Percentiles rank a stretch among this genome's conserved stretches.
Evolutionary conservation across 2,329 filamentous ascomycete genomes (phyloP).

Genomic region (Hypoxylon sp.): DNA sequence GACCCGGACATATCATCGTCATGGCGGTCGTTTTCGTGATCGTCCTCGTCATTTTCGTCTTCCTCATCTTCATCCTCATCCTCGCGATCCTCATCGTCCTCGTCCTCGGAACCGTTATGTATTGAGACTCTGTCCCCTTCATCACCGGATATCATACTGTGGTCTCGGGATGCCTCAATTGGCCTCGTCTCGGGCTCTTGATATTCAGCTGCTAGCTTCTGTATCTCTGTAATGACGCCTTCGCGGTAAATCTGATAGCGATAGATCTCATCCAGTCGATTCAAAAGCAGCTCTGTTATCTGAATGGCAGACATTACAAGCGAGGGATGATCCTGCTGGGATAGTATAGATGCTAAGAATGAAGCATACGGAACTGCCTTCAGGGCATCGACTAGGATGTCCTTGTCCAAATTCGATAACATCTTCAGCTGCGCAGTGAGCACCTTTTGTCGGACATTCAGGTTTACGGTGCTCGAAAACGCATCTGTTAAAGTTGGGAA

Average conservation of each 20-base stretch:
- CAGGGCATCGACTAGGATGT: slow-evolving; percentile 87
- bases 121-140: slow-evolving; percentile 56
- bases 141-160: slow-evolving; percentile 53
- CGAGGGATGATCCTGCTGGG: slow-evolving; percentile 91
- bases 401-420: slow-evolving; percentile 91
- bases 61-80: slow-evolving; percentile 65
- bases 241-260: slow-evolving; percentile 97
- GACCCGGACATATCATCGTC: slow-evolving; percentile 76
- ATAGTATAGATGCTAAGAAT: slow-evolving; percentile 93
- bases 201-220: slow-evolving; percentile 77
- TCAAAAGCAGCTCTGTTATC: slow-evolving; percentile 88
- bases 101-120: slow-evolving; percentile 67
- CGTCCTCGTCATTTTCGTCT: slow-evolving; percentile 68
- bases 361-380: slow-evolving; percentile 94
- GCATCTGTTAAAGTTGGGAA: slow-evolving; percentile 96
- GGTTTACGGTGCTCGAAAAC: slow-evolving; percentile 96
- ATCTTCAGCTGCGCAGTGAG: slow-evolving; percentile 97
- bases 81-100: slow-evolving; percentile 66
- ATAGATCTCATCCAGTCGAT: slow-evolving; percentile 88
- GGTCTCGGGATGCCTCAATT: slow-evolving; percentile 51
- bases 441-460: slow-evolving; percentile 94
- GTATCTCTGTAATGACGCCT: slow-evolving; percentile 92
- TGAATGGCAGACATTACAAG: slow-evolving; percentile 90
- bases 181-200: slow-evolving; percentile 55
- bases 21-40: slow-evolving; percentile 62